Conservation (phyloP, 768 basidiomycete genomes). For the Neoboletus subvelutipes region DNA sequence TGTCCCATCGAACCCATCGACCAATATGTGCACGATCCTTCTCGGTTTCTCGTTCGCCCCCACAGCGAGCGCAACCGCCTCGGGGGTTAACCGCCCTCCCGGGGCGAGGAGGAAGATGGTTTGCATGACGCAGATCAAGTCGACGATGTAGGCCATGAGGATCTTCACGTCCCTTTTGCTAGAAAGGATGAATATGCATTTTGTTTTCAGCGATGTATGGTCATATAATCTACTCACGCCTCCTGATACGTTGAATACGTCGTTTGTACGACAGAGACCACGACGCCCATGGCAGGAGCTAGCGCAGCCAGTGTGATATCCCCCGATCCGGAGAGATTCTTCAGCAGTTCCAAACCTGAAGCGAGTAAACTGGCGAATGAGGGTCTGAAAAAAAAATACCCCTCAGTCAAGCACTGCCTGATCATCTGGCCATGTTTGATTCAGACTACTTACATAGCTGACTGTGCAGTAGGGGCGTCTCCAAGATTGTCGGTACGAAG, state of each 20-base stretch:
- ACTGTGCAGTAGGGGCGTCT: background rate
- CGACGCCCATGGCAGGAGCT: background rate
- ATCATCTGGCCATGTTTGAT: background rate
- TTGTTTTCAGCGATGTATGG: background rate
- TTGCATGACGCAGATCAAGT: constrained; percentile 20
- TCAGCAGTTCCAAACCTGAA: background rate
- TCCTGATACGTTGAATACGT: constrained; percentile 1
- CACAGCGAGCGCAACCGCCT: background rate
- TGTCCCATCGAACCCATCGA: constrained; percentile 4
- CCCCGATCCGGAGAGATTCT: background rate
- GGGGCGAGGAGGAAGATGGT: constrained; percentile 3
- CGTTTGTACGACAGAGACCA: background rate
- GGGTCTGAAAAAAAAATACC: background rate
- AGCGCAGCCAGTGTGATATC: background rate
- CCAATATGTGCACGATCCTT: background rate
- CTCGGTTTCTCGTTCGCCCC: background rate
- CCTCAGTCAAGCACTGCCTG: background rate
- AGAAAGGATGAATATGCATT: background rate
- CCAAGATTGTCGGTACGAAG: constrained; percentile 5
- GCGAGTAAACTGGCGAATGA: background rate
- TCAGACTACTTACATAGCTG: background rate
- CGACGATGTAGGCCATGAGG: constrained; percentile 14
- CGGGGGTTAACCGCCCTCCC: background rate
- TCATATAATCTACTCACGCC: constrained; percentile 4
- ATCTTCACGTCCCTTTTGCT: constrained; percentile 12